These are phyloP conservation scores for Elaeis guineensis DNA, from an alignment of 176 grass and related monocot genomes.

Conservation along the genomic window DNA sequence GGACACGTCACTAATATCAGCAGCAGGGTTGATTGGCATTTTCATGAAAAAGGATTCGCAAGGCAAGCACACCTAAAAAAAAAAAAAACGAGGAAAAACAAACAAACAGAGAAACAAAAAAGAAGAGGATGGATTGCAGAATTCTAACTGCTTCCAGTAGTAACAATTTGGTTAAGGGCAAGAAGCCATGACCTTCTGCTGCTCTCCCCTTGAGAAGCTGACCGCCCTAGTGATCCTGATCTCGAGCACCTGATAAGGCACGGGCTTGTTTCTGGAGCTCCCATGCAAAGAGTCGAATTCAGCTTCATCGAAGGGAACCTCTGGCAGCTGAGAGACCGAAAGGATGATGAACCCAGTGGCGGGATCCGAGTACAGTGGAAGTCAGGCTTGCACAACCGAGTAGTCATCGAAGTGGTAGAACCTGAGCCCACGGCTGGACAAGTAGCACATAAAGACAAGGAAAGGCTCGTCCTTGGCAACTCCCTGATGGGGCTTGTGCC, in stretches of 20 bases:
- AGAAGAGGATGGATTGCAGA: too few relatives aligned
- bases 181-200: constrained; percentile 54
- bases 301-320: constrained; percentile 59
- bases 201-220: constrained; percentile 59
- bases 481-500: constrained; percentile 56
- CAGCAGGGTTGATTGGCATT: constrained; percentile 8
- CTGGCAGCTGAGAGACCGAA: constrained; percentile 84
- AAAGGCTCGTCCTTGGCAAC: constrained; percentile 53
- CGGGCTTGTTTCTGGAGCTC: constrained; percentile 45
- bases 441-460: constrained; percentile 66
- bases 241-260: constrained; percentile 55
- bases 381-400: constrained; percentile 49
- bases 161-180: constrained; percentile 41
- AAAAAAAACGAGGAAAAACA: constrained; percentile 7
- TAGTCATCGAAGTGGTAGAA: constrained; percentile 15
- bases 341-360: constrained; percentile 51
- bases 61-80: constrained; percentile 10
- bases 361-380: constrained; percentile 48
- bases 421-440: constrained; percentile 67
- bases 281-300: constrained; percentile 70
- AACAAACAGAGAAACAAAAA: constrained; percentile 13
- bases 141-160: constrained; percentile 38
- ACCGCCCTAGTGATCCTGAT: constrained; percentile 40
- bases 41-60: not conserved
- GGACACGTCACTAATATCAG: constrained; percentile 24